Base-by-base conservation (phyloP, 768 basidiomycete genomes). In the Pleurotus djamor region DNA sequence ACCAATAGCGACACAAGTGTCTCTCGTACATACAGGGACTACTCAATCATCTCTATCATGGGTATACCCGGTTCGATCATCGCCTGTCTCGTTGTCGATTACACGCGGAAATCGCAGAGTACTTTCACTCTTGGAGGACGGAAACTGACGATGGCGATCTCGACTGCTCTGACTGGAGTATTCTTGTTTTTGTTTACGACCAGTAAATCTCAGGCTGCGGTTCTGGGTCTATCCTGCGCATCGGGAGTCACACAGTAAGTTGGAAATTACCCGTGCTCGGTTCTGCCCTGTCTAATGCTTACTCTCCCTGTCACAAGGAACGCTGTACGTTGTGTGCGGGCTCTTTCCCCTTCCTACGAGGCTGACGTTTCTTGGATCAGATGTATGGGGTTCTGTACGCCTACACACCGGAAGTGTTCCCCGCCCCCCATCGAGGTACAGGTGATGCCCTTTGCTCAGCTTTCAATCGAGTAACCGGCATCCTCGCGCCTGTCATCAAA, bases 361-460 rank as follows among this genome's bases (percentile, higher is more conserved):
- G 21, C 44, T 50, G 21, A 60, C 60, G 17, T 60, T 36, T 43
- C 3, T 28, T 28, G 21, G 2, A 9, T 38, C 21, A 72, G 77
- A 79, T 81, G 79, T 82, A 83, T 60, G 83, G 80, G 7, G 75
- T 83, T 8, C 71, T 83, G 13, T 85, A 79, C 57, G 83, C 83
- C 1, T 84, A 83, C 63, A 85, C 84, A 6, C 84, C 84, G 1
- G 83, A 85, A 65, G 80, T 82, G 17, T 85, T 86, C 72, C 81
- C 84, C 0, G 80, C 81, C 0, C 79, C 81, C 3, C 81, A 83
- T 62, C 77, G 84, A 37, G 84, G 84, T 2, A 83, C 83, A 0
- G 83, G 81, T 9, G 79, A 82, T 58, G 83, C 82, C 2, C 76
- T 76, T 62, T 79, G 69, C 62, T 75, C 75, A 61, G 78, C 75